Conservation (phyloP, 805 yeast genomes). For the Priceomyces carsonii region DNA sequence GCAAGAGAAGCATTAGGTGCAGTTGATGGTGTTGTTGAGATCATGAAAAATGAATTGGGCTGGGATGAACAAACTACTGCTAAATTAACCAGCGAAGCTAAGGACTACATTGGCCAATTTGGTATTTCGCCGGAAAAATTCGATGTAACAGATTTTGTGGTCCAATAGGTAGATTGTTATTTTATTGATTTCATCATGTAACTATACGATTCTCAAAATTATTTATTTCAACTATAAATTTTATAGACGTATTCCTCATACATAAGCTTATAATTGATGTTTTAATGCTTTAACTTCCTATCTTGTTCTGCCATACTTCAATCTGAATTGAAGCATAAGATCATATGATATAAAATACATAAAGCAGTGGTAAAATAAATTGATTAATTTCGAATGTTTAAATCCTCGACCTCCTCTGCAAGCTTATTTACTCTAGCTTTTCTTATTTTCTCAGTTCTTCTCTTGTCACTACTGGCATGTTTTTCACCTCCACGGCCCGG, state of each 20-base stretch:
- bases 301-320: no score
- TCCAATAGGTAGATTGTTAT: constrained; percentile 15
- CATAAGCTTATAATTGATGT: no score
- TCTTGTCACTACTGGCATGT: constrained; percentile 28
- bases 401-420: constrained; percentile 30
- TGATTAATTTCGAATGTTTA: no score
- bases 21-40: constrained; percentile 80
- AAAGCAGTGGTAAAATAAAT: no score
- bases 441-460: constrained; percentile 34
- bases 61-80: constrained; percentile 69
- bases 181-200: no score
- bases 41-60: constrained; percentile 75
- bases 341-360: no score
- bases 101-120: constrained; percentile 61
- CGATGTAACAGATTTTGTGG: constrained; percentile 23
- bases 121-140: constrained; percentile 41
- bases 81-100: constrained; percentile 52
- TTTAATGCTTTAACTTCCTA: no score
- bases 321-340: no score
- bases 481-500: constrained; percentile 14
- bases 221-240: no score
- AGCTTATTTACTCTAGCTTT: constrained; percentile 39
- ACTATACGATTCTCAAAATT: no score
- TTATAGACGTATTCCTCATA: no score
- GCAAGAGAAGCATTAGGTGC: constrained; percentile 79